A percentile compares a stretch with the other conserved stretches of the same genome.
phyloP scores from a whole-genome alignment of 2,329 filamentous ascomycete genomes.

The Myrmaecium sp. region DNA sequence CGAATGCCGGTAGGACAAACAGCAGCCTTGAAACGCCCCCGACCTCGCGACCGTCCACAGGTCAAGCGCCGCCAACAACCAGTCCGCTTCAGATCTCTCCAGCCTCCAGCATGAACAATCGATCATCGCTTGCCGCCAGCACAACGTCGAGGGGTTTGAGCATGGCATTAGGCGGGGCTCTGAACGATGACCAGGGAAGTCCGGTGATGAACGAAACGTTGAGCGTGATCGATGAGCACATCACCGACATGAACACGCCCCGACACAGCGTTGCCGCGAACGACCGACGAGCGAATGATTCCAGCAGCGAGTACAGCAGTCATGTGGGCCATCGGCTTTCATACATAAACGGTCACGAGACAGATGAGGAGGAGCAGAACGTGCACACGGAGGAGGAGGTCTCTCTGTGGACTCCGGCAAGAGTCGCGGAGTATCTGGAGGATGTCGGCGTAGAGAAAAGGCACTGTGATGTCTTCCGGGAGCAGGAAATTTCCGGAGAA shows the following conservation, averaged over 20 bases:
- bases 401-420: conserved; percentile 57
- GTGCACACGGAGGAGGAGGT: conserved; percentile 59
- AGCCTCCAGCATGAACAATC: conserved; percentile 7
- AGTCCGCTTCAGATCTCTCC: conserved; percentile 15
- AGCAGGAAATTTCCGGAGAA: conserved; percentile 91
- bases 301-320: conserved; percentile 79
- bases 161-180: conserved; percentile 17
- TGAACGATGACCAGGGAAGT: conserved; percentile 32
- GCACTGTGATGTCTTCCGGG: conserved; percentile 85
- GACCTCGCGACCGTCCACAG: too few relatives aligned
- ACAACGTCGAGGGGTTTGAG: conserved; percentile 15
- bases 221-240: conserved; percentile 93
- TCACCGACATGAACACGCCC: conserved; percentile 63
- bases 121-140: conserved; percentile 9
- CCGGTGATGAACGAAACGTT: conserved; percentile 87
- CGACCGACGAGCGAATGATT: conserved; percentile 40
- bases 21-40: too few relatives aligned
- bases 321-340: conserved; percentile 62
- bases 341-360: conserved; percentile 87
- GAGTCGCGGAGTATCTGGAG: conserved; percentile 81
- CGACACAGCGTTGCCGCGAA: conserved; percentile 36
- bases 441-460: conserved; percentile 69
- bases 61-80: conserved; percentile 7
- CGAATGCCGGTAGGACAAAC: too few relatives aligned
- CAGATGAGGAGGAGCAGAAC: conserved; percentile 74